Base-by-base conservation (phyloP, 495 filamentous ascomycete species). In the Ascobolus immersus region DNA sequence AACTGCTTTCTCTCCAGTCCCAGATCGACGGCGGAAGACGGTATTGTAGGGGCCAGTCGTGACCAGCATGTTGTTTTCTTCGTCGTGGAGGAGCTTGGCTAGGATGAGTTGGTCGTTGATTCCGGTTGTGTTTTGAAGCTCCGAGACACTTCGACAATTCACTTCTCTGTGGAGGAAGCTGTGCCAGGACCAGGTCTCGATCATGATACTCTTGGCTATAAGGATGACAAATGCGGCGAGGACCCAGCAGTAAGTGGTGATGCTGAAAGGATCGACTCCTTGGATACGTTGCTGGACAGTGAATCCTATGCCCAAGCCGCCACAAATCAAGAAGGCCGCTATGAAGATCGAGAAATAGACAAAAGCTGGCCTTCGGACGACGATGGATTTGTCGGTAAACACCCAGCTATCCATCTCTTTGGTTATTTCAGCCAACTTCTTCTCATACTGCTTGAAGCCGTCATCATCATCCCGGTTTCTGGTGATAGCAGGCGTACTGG, bases 251-350 rank as follows among this genome's bases (percentile, higher is more conserved):
- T 44, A 55, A 3, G 37, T 48, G 2, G 52, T 47, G 37, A 55
- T 43, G 27, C 53, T 44, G 41, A 51, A 56, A 0, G 52, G 53
- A 31, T 55, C 52, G 2, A 56, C 52, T 14, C 38, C 51, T 3
- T 4, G 9, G 32, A 55, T 46, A 11, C 49, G 28, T 0, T 35
- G 10, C 6, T 39, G 35, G 10, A 53, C 48, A 2, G 35, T 33
- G 6, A 48, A 36, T 10, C 44, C 47, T 17, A 51, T 35, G 5
- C 20, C 40, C 20, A 44, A 17, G 10, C 39, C 41, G 9, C 41
- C 41, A 0, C 43, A 15, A 3, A 41, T 30, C 13, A 42, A 21
- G 13, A 38, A 21, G 3, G 38, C 17, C n/a, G 39, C 28, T 8
- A 35, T 32, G 9, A 25, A 13, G 5, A 44, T 42, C 11, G 42